Base-by-base conservation (phyloP, 805 yeast species). In the Metschnikowia dekortorum region DNA sequence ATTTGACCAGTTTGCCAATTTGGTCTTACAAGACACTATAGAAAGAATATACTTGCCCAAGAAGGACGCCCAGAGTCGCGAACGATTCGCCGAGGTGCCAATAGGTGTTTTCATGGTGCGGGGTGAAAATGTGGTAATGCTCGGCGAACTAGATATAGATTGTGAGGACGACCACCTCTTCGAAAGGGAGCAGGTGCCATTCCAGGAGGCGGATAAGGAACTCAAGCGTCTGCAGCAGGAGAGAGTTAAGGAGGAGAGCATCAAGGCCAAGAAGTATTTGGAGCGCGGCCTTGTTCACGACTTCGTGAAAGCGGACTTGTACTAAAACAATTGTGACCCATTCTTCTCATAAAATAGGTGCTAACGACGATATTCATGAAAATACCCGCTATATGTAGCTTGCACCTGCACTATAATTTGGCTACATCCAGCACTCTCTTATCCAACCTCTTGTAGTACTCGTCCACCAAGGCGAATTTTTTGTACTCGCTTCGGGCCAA, bases 131-230 rank as follows among this genome's bases (percentile, higher is more conserved):
- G 94, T 94, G 8, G 94, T 91, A 8, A 81, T 91, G 83, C 67
- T 94, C 65, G 99, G 98, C 18, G 97, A 92, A 66, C 80, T 92
- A 54, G 97, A 91, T 67, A 86, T 89, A 54, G 96, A 89, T 62
- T 79, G 73, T 54, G 96, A 90, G 67, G 96, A 87, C 62, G 80
- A 73, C 53, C 87, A 87, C 47, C 68, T 87, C 58, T 75, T 74
- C 38, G 67, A 70, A 11, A 74, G 83, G 66, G 72, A 77, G 54
- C 81, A 79, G 63, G 74, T 88, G 22, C 81, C 80, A 33, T 90
- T 81, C 63, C 74, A 71, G 36, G 79, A 74, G 42, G 95, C 94
- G 1, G 82, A 81, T 59, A 59, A 63, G 32, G 75, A 74, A 50
- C 66, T 67, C 55, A 65, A 66, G 51, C 52, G 49, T 7, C 54